Evolutionary conservation across 768 basidiomycete genomes (phyloP), one percentile per base, ranked within the genome.

Genomic region (Suillus lakei): DNA sequence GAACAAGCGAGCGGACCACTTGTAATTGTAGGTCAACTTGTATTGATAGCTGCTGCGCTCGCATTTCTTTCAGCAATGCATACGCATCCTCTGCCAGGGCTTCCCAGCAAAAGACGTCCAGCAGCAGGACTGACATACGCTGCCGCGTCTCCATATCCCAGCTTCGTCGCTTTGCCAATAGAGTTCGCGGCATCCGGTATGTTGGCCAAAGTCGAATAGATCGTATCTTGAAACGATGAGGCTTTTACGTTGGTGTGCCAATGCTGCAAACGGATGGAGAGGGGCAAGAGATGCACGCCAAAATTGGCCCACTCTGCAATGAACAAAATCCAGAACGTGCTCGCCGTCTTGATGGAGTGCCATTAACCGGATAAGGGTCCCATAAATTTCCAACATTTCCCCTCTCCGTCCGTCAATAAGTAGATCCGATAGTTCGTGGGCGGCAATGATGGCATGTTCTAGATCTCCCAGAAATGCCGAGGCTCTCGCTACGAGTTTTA

Each of bases 1-100:
- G 77, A 16, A 81, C 83, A 16, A 89, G 81, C 10, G 79, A 74
- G 61, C 81, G 79, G 32, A 84, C 77, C 58, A 88, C 61, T 26
- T 64, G 63, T 36, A 82, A 71, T 44, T 78, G 78, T 28, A 79
- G 67, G 53, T 68, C 51, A 41, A 66, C 58, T 1, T 74, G 66
- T 9, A 83, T 64, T 18, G 67, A 55, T 16, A 87, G 58, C 8
- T 68, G 60, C 51, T 82, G 82, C 38, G 66, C 67, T 58, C 75
- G 68, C 80, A 88, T 77, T 62, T 80, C 77, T 26, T 79, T 68
- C 16, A 81, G 69, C n/a, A 87, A 73, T 0, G 78, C 76, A 32
- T 78, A 71, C 1, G 82, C 84, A 44, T 81, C 79, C 16, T 77
- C 69, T 34, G 78, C 72, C 21, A 78, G 62, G 5, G 73, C 68